Percentiles rank a stretch among this genome's conserved stretches.
Conservation (phyloP, 768 basidiomycete species). For the Exsudoporus frostii region DNA sequence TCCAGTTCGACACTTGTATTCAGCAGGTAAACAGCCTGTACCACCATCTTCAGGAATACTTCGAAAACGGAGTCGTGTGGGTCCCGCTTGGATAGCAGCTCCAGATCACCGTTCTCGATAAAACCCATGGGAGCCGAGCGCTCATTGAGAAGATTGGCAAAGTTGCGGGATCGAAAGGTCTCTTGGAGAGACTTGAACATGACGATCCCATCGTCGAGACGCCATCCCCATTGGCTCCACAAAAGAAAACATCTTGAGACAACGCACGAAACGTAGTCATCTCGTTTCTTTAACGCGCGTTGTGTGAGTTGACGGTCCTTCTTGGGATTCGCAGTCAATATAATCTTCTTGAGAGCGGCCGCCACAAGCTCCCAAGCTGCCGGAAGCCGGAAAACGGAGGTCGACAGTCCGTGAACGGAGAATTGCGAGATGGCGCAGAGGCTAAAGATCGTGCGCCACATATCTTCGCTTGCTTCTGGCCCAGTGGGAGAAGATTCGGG, state of each 20-base stretch:
- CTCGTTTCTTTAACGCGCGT: constrained; percentile 49
- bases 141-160: constrained; percentile 66
- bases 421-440: constrained; percentile 80
- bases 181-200: constrained; percentile 65
- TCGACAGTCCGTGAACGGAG: constrained; percentile 49
- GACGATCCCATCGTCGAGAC: constrained; percentile 48
- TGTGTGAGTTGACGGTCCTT: constrained; percentile 38
- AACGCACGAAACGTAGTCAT: constrained; percentile 68
- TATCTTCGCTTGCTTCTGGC: constrained; percentile 54
- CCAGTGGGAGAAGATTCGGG: constrained; percentile 31
- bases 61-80: constrained; percentile 68
- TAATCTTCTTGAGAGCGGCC: constrained; percentile 55
- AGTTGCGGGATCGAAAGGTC: constrained; percentile 75
- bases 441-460: constrained; percentile 70
- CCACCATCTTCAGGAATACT: constrained; percentile 78
- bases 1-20: constrained; percentile 34
- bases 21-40: constrained; percentile 46
- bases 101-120: constrained; percentile 52
- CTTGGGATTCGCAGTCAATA: constrained; percentile 47
- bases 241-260: constrained; percentile 73
- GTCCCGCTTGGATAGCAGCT: constrained; percentile 48
- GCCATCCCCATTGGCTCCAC: constrained; percentile 76
- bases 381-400: constrained; percentile 39
- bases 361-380: constrained; percentile 67
- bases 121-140: constrained; percentile 68